phyloP scores from a whole-genome alignment of 306 rosid genomes.

The Medicago arabica region DNA sequence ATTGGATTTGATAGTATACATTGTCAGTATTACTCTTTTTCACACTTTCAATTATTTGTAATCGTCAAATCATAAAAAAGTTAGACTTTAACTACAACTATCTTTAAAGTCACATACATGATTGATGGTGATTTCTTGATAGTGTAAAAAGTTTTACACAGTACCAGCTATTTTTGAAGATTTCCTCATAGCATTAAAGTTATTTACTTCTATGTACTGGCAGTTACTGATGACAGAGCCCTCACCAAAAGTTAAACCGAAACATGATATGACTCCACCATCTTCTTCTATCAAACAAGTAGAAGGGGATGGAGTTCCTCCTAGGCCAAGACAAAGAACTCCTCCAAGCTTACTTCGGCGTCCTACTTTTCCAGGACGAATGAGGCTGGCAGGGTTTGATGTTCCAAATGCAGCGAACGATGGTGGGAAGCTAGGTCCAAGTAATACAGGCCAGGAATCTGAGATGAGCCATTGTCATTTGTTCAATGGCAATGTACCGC shows the following conservation, averaged over 20 bases:
- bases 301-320: slow-evolving; percentile 75
- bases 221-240: slow-evolving; percentile 67
- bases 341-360: slow-evolving; percentile 77
- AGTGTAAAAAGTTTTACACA: not conserved
- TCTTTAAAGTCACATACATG: not conserved
- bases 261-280: slow-evolving; percentile 68
- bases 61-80: not conserved
- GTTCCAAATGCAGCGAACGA: slow-evolving; percentile 54
- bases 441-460: slow-evolving; percentile 56
- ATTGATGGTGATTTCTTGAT: not conserved
- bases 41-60: not conserved
- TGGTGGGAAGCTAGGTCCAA: slow-evolving; percentile 51
- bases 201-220: slow-evolving; percentile 37
- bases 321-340: slow-evolving; percentile 76
- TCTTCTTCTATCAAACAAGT: slow-evolving; percentile 60
- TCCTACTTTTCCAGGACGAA: slow-evolving; percentile 63
- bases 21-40: not conserved
- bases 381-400: slow-evolving; percentile 69
- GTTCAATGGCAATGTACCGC: slow-evolving; percentile 52
- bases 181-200: slow-evolving; percentile 17
- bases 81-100: not conserved
- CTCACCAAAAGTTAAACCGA: slow-evolving; percentile 71
- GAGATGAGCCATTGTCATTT: slow-evolving; percentile 54
- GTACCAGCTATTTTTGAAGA: slow-evolving; percentile 17
- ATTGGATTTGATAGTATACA: not conserved